Evolutionary conservation across 345 rosid species (phyloP).

Genomic region (Hibiscus mutabilis): DNA sequence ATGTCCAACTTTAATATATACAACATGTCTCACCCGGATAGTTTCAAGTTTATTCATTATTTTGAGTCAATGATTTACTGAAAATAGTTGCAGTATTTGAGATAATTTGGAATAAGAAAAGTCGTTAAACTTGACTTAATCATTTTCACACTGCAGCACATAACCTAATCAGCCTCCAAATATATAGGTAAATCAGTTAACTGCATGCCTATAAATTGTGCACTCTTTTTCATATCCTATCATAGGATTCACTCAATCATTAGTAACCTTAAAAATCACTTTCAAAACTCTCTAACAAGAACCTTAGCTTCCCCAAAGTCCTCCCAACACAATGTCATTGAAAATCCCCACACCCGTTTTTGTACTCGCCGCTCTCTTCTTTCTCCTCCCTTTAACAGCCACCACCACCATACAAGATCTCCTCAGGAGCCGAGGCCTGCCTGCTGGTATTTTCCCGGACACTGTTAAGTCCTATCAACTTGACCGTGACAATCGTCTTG

Average conservation of each 20-base stretch:
- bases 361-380: conserved; percentile 9
- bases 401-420: conserved; percentile 45
- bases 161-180: no score
- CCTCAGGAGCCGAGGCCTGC: conserved; percentile 67
- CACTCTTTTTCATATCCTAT: neutral
- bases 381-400: conserved; percentile 22
- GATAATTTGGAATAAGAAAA: neutral
- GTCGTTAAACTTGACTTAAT: no score
- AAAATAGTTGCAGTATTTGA: neutral
- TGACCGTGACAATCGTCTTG: conserved; percentile 44
- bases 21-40: no score
- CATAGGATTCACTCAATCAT: neutral
- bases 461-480: conserved; percentile 53
- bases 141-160: no score
- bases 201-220: no score
- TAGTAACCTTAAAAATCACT: no score
- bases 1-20: no score
- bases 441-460: conserved; percentile 72
- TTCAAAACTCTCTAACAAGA: no score
- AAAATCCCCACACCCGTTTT: neutral
- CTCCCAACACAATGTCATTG: conserved; percentile 24
- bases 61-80: neutral
- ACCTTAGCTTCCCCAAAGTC: no score
- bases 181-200: no score
- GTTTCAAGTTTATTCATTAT: no score